phyloP scores from a whole-genome alignment of 2,329 filamentous ascomycete genomes.

The Xylariales sp. region DNA sequence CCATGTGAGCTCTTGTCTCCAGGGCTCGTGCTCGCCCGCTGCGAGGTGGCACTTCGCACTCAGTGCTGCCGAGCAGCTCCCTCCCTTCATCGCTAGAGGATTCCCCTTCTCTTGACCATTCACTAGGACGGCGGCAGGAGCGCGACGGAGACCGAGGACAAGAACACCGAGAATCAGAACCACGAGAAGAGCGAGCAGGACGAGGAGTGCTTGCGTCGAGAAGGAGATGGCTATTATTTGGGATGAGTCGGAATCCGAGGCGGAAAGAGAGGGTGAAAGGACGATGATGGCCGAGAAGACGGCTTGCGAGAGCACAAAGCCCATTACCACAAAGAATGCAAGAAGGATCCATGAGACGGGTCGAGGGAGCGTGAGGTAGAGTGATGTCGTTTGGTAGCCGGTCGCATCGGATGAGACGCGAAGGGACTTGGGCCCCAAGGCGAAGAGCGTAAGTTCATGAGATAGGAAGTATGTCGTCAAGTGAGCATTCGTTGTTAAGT shows the following conservation, averaged over 20 bases:
- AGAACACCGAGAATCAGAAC: constrained; percentile 29
- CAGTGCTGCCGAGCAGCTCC: constrained; percentile 48
- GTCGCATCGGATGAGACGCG: constrained; percentile 39
- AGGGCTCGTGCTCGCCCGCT: constrained; percentile 25
- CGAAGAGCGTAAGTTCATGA: constrained; percentile 44
- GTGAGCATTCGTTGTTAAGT: constrained; percentile 42
- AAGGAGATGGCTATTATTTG: constrained; percentile 33
- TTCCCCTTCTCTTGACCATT: constrained; percentile 37
- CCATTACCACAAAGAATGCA: constrained; percentile 36
- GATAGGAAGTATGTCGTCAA: constrained; percentile 45
- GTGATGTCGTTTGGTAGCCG: constrained; percentile 41
- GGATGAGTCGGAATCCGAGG: constrained; percentile 7
- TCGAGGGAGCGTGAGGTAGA: constrained; percentile 47
- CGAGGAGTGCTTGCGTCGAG: constrained; percentile 37
- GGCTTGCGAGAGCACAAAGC: constrained; percentile 42
- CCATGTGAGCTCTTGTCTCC: constrained; percentile 37
- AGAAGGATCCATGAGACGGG: constrained; percentile 41
- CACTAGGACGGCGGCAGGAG: constrained; percentile 30
- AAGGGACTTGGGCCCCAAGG: constrained; percentile 30
- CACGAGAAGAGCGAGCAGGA: constrained; percentile 36
- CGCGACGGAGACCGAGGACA: constrained; percentile 35
- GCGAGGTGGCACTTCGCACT: constrained; percentile 42
- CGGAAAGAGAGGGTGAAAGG: constrained; percentile 12
- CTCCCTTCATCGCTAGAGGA: constrained; percentile 42
- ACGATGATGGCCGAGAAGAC: constrained; percentile 30